phyloP scores from a whole-genome alignment of 495 filamentous ascomycete genomes.

The Cercophora sp. region DNA sequence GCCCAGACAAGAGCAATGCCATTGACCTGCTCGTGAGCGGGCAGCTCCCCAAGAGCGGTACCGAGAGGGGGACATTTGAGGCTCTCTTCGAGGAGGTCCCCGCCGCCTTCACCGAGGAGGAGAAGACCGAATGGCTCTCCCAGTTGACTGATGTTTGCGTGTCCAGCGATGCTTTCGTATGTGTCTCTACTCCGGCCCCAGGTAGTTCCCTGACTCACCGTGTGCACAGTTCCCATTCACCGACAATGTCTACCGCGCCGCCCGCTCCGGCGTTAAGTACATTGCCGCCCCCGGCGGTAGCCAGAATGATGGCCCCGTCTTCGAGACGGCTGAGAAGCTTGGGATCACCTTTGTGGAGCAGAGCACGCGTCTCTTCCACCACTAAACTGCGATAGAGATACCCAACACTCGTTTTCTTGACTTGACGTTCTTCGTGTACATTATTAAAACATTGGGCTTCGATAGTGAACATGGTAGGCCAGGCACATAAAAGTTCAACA shows the following conservation, averaged over 20 bases:
- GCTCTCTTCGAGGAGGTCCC: slow-evolving; percentile 91
- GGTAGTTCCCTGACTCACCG: too few species aligned
- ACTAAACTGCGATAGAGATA: slow-evolving; percentile 46
- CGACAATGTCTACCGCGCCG: slow-evolving; percentile 92
- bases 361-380: slow-evolving; percentile 82
- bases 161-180: slow-evolving; percentile 91
- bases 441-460: too few species aligned
- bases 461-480: too few species aligned
- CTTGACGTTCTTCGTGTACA: too few species aligned
- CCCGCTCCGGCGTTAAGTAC: slow-evolving; percentile 87
- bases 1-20: slow-evolving; percentile 94
- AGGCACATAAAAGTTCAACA: too few species aligned
- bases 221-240: slow-evolving; percentile 96
- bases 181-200: too few species aligned
- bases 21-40: slow-evolving; percentile 93
- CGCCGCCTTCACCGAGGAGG: slow-evolving; percentile 71
- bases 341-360: slow-evolving; percentile 91
- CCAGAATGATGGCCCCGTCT: slow-evolving; percentile 85
- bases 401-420: slow-evolving; percentile 9
- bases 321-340: slow-evolving; percentile 88
- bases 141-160: slow-evolving; percentile 79
- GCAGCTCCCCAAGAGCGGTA: slow-evolving; percentile 71
- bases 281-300: slow-evolving; percentile 89
- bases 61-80: slow-evolving; percentile 84
- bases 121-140: slow-evolving; percentile 76